phyloP scores from a whole-genome alignment of 2,329 filamentous ascomycete genomes.

The Phaeosphaeria sp. region DNA sequence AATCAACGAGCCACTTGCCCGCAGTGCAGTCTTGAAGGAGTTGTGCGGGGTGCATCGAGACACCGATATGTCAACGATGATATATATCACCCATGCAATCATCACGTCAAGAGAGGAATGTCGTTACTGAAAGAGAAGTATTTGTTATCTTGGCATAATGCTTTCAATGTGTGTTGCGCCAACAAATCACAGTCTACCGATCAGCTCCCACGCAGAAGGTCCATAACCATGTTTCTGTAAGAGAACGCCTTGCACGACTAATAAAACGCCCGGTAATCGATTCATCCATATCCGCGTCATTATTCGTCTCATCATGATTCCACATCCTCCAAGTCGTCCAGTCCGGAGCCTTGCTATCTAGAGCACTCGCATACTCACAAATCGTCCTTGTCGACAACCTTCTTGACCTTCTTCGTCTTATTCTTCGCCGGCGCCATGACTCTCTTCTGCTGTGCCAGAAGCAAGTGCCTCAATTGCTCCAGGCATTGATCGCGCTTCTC shows the following conservation, averaged over 20 bases:
- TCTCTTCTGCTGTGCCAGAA: slow-evolving; percentile 1
- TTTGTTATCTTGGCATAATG: not conserved
- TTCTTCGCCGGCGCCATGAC: slow-evolving; percentile 2
- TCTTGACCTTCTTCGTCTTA: not conserved
- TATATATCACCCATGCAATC: not conserved
- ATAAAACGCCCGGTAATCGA: not conserved
- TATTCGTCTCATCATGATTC: not conserved
- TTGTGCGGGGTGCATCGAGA: not conserved
- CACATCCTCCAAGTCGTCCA: not conserved
- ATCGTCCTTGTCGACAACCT: not conserved
- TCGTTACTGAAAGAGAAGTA: not conserved
- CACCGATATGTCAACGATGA: not conserved
- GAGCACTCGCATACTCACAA: not conserved
- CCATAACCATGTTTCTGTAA: not conserved
- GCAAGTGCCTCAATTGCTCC: slow-evolving; percentile 20
- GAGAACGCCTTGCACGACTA: not conserved
- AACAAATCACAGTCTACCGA: too few species aligned
- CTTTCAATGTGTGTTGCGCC: not conserved
- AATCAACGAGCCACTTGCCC: too few species aligned
- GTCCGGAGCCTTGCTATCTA: not conserved
- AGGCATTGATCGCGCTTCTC: slow-evolving; percentile 19
- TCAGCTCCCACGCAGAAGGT: not conserved
- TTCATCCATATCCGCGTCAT: not conserved
- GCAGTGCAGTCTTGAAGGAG: too few species aligned
- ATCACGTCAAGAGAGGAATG: not conserved